Conservation (phyloP, 176 grass and related monocot species). For the Aechmea fasciata region DNA sequence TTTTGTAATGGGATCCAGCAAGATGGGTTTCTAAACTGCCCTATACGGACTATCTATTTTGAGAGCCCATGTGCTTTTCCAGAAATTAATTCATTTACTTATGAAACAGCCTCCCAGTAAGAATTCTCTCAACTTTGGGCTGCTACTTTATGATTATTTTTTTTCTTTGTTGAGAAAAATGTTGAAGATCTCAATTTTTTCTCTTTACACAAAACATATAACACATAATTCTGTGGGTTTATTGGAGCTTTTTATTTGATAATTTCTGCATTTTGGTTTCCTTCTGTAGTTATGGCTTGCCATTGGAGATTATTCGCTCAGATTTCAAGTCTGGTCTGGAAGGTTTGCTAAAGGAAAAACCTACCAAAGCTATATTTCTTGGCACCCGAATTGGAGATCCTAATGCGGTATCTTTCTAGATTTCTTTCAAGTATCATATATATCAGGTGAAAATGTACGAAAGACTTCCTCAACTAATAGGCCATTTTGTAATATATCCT, state of each 20-base stretch:
- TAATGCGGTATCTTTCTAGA: conserved; percentile 62
- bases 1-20: conserved; percentile 29
- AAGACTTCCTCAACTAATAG: no score
- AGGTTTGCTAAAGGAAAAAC: conserved; percentile 59
- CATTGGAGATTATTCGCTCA: conserved; percentile 69
- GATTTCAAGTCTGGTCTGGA: conserved; percentile 98
- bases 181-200: neutral
- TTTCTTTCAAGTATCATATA: neutral
- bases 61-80: conserved; percentile 86
- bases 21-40: conserved; percentile 53
- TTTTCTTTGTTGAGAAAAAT: conserved; percentile 7
- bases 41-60: conserved; percentile 92
- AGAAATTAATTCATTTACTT: conserved; percentile 95
- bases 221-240: neutral
- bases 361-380: conserved; percentile 97
- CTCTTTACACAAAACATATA: neutral
- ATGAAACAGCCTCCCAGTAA: conserved; percentile 75
- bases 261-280: conserved; percentile 9
- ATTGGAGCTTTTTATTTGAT: neutral
- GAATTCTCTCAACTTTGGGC: conserved; percentile 15
- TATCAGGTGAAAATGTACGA: no score
- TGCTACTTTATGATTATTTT: neutral
- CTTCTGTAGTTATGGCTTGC: conserved; percentile 71
- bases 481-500: no score
- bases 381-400: conserved; percentile 98